Base-by-base conservation (phyloP, 2,329 filamentous ascomycete genomes). In the Fusarium oxysporum region DNA sequence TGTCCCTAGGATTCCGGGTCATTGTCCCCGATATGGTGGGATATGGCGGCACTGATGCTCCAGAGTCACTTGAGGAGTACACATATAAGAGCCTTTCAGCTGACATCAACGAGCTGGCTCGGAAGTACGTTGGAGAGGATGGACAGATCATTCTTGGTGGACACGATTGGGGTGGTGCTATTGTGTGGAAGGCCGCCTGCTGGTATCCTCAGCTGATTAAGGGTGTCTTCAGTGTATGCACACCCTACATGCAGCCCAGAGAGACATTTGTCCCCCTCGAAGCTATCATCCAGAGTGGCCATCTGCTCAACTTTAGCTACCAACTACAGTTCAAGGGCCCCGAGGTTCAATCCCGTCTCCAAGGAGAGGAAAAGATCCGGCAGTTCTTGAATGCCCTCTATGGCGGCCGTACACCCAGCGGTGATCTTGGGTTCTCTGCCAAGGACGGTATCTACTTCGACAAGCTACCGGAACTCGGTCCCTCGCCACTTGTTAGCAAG, bases 161-260 rank as follows among this genome's bases (percentile, higher is more conserved):
- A 12, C 96, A 98, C 83, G 96, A 98, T 83, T 98, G 96, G 93
- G 96, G 96, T 80, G 95, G 93, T 76, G 86, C 87, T 6, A 85
- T 95, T 33, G 91, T 92, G 60, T 97, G 93, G 86, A 90, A 94
- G 61, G 83, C 92, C 64, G 90, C 92, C 19, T 87, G 92, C 71
- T 94, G 91, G 87, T 86, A 95, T 77, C 94, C 93, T 0, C 83
- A 91, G 44, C 85, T 97, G 17, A 85, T 97, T 72, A 88, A 87
- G 43, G 91, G 91, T 76, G 85, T 97, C 68, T 96, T 97, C 84
- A 89, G 89, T 74, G 85, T 97, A 68, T 96, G 93, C 83, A 95
- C 94, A 33, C 93, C 95, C 0, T 97, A 92, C 80, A 77, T 78
- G 7, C 81, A 89, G 6, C 92, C 92, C 0, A 66, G 71, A 12